Percentiles rank a stretch among this genome's conserved stretches.
These are phyloP conservation scores for Thalia dealbata DNA, from an alignment of 176 grass and related monocot species.

Conservation along the genomic window DNA sequence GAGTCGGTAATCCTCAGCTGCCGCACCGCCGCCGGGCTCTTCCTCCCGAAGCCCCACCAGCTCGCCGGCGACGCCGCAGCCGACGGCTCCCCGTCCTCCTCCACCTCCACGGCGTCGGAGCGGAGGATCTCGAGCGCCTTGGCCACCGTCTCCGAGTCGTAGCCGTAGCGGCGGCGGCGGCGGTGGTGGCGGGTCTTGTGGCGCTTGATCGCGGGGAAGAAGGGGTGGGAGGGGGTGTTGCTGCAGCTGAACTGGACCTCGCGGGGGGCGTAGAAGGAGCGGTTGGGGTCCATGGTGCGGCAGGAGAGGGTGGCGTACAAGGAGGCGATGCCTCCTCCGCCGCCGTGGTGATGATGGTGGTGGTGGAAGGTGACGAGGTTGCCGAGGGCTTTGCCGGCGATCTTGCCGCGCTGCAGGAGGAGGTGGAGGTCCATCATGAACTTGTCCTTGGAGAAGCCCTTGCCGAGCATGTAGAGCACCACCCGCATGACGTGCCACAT, in stretches of 20 bases:
- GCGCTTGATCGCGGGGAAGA: slow-evolving; percentile 30
- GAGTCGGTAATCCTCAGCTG: slow-evolving; percentile 89
- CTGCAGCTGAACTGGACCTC: slow-evolving; percentile 98
- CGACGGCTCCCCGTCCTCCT: slow-evolving; percentile 9
- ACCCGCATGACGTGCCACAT: slow-evolving; percentile 62
- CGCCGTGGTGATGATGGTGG: slow-evolving; percentile 18
- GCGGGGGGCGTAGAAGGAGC: slow-evolving; percentile 25
- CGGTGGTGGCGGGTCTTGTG: slow-evolving; percentile 13
- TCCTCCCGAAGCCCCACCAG: slow-evolving; percentile 28
- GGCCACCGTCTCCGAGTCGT: slow-evolving; percentile 60
- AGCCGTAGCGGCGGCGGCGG: slow-evolving; percentile 38
- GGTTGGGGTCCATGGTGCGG: slow-evolving; percentile 29
- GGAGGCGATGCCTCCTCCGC: no score
- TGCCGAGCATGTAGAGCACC: slow-evolving; percentile 64
- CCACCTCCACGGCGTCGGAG: slow-evolving; percentile 17
- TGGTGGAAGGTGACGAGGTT: slow-evolving; percentile 34
- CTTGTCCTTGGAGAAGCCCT: slow-evolving; percentile 71
- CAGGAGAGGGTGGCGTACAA: slow-evolving; percentile 26
- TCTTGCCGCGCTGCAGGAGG: slow-evolving; percentile 65
- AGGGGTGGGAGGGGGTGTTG: slow-evolving; percentile 65
- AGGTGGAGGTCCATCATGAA: slow-evolving; percentile 66
- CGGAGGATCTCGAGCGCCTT: slow-evolving; percentile 60
- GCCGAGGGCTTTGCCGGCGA: slow-evolving; percentile 68
- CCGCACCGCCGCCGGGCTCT: slow-evolving; percentile 43
- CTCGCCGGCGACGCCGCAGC: slow-evolving; percentile 27